phyloP scores from a whole-genome alignment of 345 rosid species.

The Raphanus sativus region DNA sequence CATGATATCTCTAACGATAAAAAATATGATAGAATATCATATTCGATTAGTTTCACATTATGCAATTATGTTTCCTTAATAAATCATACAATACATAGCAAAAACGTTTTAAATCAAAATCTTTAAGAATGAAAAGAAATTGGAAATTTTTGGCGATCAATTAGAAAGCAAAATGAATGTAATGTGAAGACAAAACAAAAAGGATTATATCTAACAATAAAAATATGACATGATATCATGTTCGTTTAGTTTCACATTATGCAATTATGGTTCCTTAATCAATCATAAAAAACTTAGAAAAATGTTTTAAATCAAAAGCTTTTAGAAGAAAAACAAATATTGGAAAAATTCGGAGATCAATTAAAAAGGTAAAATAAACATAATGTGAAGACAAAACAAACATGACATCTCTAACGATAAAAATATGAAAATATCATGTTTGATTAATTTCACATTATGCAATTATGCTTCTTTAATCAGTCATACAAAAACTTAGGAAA shows the following conservation, averaged over 20 bases:
- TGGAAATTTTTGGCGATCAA: too few species aligned
- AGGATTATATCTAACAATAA: neutral
- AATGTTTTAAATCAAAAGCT: neutral
- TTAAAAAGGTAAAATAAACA: too few species aligned
- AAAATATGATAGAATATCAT: too few species aligned
- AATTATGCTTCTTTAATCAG: neutral
- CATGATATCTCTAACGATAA: too few species aligned
- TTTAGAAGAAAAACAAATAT: too few species aligned
- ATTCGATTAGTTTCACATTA: too few species aligned
- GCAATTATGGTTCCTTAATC: neutral
- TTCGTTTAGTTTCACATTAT: neutral
- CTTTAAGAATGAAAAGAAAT: too few species aligned
- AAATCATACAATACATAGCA: too few species aligned
- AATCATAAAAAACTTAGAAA: neutral
- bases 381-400: neutral
- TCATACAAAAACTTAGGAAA: neutral
- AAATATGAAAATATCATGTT: neutral
- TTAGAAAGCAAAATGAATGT: too few species aligned
- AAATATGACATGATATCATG: neutral
- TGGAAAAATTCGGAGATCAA: neutral
- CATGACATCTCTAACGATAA: neutral
- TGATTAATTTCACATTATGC: neutral
- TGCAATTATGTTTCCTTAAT: too few species aligned
- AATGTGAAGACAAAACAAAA: neutral
- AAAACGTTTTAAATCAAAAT: too few species aligned